Evolutionary conservation across 768 basidiomycete species (phyloP).

Genomic region (Lactarius hengduanensis): DNA sequence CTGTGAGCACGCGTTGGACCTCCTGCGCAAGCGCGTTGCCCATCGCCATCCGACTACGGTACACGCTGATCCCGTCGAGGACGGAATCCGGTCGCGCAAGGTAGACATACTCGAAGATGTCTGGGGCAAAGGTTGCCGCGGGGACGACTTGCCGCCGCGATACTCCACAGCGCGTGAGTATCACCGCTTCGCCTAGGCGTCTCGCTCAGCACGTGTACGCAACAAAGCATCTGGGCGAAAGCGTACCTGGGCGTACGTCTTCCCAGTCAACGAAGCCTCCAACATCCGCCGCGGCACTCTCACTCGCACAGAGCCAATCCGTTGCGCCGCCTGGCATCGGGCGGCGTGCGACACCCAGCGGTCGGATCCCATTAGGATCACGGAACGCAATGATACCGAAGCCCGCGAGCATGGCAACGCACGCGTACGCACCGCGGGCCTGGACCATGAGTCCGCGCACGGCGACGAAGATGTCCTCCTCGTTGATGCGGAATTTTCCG

Average conservation of each 20-base stretch:
- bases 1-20: constrained; percentile 68
- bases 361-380: constrained; percentile 96
- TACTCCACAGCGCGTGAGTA: constrained; percentile 82
- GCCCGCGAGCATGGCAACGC: constrained; percentile 98
- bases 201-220: not conserved
- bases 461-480: constrained; percentile 97
- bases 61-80: constrained; percentile 94
- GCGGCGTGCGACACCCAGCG: constrained; percentile 81
- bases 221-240: not conserved
- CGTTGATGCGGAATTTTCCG: constrained; percentile 98
- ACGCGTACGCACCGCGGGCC: constrained; percentile 92
- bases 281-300: constrained; percentile 96
- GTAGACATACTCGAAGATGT: constrained; percentile 99
- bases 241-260: constrained; percentile 84
- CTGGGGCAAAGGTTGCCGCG: constrained; percentile 82
- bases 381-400: constrained; percentile 98
- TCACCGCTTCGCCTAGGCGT: constrained; percentile 82
- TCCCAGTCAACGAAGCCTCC: constrained; percentile 90
- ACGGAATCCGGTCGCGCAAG: constrained; percentile 98
- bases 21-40: constrained; percentile 91
- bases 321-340: constrained; percentile 52
- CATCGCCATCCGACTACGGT: constrained; percentile 99
- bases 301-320: constrained; percentile 91
- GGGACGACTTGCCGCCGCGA: constrained; percentile 71
- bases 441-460: constrained; percentile 86